Percentiles rank a stretch among this genome's conserved stretches.
These are phyloP conservation scores for Drechmeria coniospora DNA, from an alignment of 2,329 filamentous ascomycete genomes.

Conservation along the genomic window DNA sequence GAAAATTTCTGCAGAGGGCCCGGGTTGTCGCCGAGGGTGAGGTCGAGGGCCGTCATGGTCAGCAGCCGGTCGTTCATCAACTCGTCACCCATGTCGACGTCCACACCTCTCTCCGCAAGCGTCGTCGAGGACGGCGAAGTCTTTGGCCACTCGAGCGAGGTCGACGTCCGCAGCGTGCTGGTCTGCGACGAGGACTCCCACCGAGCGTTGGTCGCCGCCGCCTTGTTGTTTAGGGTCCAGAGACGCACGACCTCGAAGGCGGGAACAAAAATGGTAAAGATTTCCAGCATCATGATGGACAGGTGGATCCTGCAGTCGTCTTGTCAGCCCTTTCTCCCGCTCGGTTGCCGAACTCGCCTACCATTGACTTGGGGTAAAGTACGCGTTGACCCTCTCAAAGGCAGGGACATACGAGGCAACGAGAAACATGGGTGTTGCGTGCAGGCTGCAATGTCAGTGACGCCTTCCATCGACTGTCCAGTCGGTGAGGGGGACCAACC, in stretches of 20 bases:
- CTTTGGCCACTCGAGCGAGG: background rate
- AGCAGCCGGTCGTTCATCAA: slow-evolving; percentile 26
- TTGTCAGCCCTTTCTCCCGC: background rate
- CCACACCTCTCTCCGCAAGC: slow-evolving; percentile 3
- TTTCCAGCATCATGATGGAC: slow-evolving; percentile 44
- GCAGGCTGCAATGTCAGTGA: slow-evolving; percentile 25
- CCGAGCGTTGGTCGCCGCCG: slow-evolving; percentile 5
- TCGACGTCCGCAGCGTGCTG: background rate
- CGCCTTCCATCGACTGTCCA: background rate
- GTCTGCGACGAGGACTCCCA: slow-evolving; percentile 6
- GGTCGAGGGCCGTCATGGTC: slow-evolving; percentile 46
- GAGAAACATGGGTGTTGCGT: slow-evolving; percentile 49
- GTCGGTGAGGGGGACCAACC: slow-evolving; percentile 12
- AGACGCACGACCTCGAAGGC: slow-evolving; percentile 35
- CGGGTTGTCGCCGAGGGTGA: slow-evolving; percentile 40
- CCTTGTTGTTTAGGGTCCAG: slow-evolving; percentile 17
- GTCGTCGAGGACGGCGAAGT: background rate
- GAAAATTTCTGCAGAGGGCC: slow-evolving; percentile 47
- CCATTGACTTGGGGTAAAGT: slow-evolving; percentile 44
- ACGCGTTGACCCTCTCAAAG: slow-evolving; percentile 32
- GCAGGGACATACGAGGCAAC: slow-evolving; percentile 34
- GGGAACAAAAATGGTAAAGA: slow-evolving; percentile 46
- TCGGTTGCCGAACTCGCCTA: slow-evolving; percentile 34
- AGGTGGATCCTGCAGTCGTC: slow-evolving; percentile 25
- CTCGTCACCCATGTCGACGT: slow-evolving; percentile 3